Percentiles rank a stretch among this genome's conserved stretches.
phyloP scores from a whole-genome alignment of 2,329 filamentous ascomycete species.

The Penicillium sp. region DNA sequence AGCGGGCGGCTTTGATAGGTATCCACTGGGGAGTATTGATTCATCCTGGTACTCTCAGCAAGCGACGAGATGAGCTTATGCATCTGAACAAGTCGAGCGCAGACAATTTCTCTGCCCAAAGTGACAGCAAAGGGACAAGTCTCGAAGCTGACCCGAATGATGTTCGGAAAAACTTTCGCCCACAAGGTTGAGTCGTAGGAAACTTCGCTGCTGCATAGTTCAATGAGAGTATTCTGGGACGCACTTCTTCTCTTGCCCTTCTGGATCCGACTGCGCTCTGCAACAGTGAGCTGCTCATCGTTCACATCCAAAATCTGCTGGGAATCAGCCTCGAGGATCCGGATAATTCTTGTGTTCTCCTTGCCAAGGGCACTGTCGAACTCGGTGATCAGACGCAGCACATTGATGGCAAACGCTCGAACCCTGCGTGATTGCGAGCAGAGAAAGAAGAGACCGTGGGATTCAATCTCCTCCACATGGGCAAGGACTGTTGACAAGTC shows the following conservation, averaged over 20 bases:
- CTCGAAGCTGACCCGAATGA: conserved; percentile 86
- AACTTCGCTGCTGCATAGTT: conserved; percentile 91
- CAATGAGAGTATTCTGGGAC: conserved; percentile 79
- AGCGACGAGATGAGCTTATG: conserved; percentile 77
- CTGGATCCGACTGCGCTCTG: conserved; percentile 87
- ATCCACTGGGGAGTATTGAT: conserved; percentile 39
- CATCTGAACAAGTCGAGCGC: conserved; percentile 88
- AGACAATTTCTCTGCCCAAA: conserved; percentile 85
- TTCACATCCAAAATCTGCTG: conserved; percentile 87
- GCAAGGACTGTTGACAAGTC: conserved; percentile 86
- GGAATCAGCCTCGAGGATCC: conserved; percentile 87
- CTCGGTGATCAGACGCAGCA: conserved; percentile 85
- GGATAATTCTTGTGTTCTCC: conserved; percentile 76
- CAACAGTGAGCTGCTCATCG: conserved; percentile 77
- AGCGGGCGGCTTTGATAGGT: conserved; percentile 37
- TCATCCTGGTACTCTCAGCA: conserved; percentile 66
- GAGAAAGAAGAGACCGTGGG: conserved; percentile 92
- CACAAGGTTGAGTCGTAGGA: conserved; percentile 92
- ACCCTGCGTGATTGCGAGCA: conserved; percentile 93
- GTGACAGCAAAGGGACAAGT: conserved; percentile 89
- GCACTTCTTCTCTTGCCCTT: conserved; percentile 83
- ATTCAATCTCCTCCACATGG: conserved; percentile 94
- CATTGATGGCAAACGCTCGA: conserved; percentile 84
- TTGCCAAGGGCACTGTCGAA: conserved; percentile 88
- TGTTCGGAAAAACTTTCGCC: conserved; percentile 97